Evolutionary conservation across 495 filamentous ascomycete genomes (phyloP).

Genomic region (Xylaria flabelliformis): DNA sequence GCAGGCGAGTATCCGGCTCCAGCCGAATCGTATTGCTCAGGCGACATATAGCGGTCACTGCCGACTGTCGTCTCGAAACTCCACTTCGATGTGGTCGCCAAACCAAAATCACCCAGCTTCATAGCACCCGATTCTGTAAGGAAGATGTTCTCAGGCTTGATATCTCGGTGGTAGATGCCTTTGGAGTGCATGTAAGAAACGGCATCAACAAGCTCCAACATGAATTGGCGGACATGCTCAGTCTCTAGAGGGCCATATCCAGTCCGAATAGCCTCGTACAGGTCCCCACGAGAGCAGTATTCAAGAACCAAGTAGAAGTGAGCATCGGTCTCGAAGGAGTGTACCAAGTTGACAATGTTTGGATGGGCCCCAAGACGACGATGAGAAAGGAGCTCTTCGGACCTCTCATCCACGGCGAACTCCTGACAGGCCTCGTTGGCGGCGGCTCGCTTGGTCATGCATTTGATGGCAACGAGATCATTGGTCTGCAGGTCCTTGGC

Average conservation of each 20-base stretch:
- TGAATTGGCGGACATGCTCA: slow-evolving; percentile 94
- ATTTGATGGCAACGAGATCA: slow-evolving; percentile 90
- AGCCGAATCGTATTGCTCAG: slow-evolving; percentile 91
- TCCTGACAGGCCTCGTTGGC: slow-evolving; percentile 59
- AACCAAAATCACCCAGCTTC: slow-evolving; percentile 96
- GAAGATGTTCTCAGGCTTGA: slow-evolving; percentile 99
- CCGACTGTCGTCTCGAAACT: slow-evolving; percentile 90
- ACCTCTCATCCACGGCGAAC: slow-evolving; percentile 75
- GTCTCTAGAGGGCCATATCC: slow-evolving; percentile 90
- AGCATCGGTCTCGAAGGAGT: slow-evolving; percentile 88
- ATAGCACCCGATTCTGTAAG: slow-evolving; percentile 81
- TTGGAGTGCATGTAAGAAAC: slow-evolving; percentile 90
- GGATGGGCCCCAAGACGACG: slow-evolving; percentile 76
- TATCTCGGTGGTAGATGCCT: slow-evolving; percentile 94
- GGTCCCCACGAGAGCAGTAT: slow-evolving; percentile 93
- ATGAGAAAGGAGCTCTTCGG: slow-evolving; percentile 88
- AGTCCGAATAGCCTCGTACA: slow-evolving; percentile 94
- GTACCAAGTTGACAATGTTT: slow-evolving; percentile 91
- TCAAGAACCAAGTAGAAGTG: slow-evolving; percentile 94
- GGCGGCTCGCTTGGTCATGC: slow-evolving; percentile 77
- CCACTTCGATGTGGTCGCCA: slow-evolving; percentile 86
- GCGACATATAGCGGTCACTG: slow-evolving; percentile 98
- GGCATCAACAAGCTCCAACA: slow-evolving; percentile 90
- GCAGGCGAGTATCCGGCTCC: slow-evolving; percentile 88
- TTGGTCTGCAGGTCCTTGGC: slow-evolving; percentile 78